Base-by-base conservation (phyloP, 768 basidiomycete species). In the Lactarius sp. region DNA sequence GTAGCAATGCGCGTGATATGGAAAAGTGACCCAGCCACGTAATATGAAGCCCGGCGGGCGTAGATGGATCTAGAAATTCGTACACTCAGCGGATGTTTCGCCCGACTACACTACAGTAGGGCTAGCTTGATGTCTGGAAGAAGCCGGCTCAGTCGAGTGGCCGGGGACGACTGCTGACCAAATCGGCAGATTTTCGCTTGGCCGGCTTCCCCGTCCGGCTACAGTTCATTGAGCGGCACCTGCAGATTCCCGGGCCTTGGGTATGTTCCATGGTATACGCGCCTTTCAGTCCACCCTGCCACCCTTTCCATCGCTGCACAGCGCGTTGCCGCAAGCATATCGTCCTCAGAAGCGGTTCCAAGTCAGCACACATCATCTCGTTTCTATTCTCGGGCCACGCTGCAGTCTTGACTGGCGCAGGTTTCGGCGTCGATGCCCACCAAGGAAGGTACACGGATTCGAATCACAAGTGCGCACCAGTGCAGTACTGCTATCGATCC, bases 381-480 rank as follows among this genome's bases (percentile, higher is more conserved):
- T 95, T 95, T 69, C 73, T 96, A 20, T 75, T 79, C 0, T 75
- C 79, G 4, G 92, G 92, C n/a, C 87, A 84, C 73, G 84, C 84
- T 52, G 76, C 87, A 0, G 76, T 94, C 16, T 73, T 98, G 59
- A 94, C 93, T 0, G 94, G 94, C 2, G 96, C 96, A 0, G 96
- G 96, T 8, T 91, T 97, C 67, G 92, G 90, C 72, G 94, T 98
- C 34, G 96, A 98, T 74, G 94, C 94, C n/a, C 96, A 98, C 75
- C 79, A 95, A 70, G 94, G 94, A 16, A 78, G 87, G 66, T 93
- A 93, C 74, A 84, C 90, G 84, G 90, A 93, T 70, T 90, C 89
- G n/a, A 87, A 92, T 73, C 92, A 90, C 78, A 87, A 85, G 90
- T 91, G 70, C 68, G 83, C 73, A 27, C 8, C 22, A 22, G 12